These are phyloP conservation scores for Fusarium illudens DNA, from an alignment of 2,329 filamentous ascomycete genomes.

Conservation along the genomic window DNA sequence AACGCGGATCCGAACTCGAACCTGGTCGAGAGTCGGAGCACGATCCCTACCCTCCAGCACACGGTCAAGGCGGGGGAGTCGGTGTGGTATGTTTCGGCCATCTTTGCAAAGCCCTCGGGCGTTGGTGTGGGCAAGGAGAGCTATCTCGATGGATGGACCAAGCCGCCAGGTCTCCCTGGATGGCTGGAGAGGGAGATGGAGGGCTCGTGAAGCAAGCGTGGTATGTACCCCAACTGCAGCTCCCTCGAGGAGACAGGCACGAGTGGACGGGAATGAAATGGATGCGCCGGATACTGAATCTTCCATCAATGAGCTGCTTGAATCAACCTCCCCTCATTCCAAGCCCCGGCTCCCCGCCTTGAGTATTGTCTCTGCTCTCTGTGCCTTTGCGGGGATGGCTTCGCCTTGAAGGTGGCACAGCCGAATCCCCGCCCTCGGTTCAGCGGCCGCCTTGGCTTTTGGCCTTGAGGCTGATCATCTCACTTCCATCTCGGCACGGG, in stretches of 20 bases:
- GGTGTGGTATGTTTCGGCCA: constrained; percentile 73
- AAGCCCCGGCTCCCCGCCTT: constrained; percentile 19
- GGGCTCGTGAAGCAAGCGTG: constrained; percentile 13
- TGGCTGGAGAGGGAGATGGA: constrained; percentile 67
- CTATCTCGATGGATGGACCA: constrained; percentile 70
- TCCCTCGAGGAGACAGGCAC: not conserved
- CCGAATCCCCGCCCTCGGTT: constrained; percentile 18
- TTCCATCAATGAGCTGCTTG: constrained; percentile 40
- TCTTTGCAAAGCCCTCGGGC: constrained; percentile 73
- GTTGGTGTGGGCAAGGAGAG: constrained; percentile 59
- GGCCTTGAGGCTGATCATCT: constrained; percentile 31
- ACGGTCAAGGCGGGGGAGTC: constrained; percentile 65
- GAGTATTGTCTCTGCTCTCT: constrained; percentile 3
- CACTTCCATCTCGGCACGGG: constrained; percentile 15
- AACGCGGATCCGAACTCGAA: constrained; percentile 84
- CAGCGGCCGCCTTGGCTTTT: constrained; percentile 24
- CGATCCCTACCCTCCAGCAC: constrained; percentile 74
- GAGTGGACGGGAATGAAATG: constrained; percentile 25
- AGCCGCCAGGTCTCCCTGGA: constrained; percentile 63
- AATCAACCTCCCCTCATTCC: constrained; percentile 26
- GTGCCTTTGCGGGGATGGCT: constrained; percentile 22
- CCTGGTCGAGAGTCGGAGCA: constrained; percentile 74
- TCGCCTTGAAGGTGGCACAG: constrained; percentile 26
- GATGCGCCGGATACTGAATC: constrained; percentile 17
- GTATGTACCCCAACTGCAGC: constrained; percentile 26